Evolutionary conservation across 768 basidiomycete genomes (phyloP), one percentile per base, ranked within the genome.

Genomic region (Boletus edulis): DNA sequence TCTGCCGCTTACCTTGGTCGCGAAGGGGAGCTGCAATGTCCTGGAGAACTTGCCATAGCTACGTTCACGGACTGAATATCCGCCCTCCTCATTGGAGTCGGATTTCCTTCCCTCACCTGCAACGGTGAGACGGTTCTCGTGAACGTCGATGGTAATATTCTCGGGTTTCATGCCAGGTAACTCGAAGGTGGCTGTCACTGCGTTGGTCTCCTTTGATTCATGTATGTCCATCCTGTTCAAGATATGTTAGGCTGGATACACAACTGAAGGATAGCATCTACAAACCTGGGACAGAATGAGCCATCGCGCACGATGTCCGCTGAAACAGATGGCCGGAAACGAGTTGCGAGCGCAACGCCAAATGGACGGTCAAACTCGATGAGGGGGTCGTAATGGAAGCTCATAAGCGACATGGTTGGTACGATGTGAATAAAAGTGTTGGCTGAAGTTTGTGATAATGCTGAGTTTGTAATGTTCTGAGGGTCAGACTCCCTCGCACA

Each of bases 81-180:
- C 73, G 9, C 55, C 54, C 52, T 76, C 71, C 3, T 75, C 74
- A 22, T 63, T 62, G 5, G 75, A 66, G 1, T 62, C 41, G 2
- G 75, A 68, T 35, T 35, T 14, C 34, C 12, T 35, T 5, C 6
- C 38, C 38, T 39, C 38, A 13, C 38, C 17, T 8, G 38, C 7
- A 39, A 39, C 8, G 9, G n/a, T 39, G 17, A 85, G 67, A 38
- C 71, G 74, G 55, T 75, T 72, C 55, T 79, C 73, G 39, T 75
- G 74, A 24, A 82, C 63, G 50, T 82, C 76, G 49, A 84, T 77
- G 42, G 67, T 60, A 45, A 83, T 71, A 45, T 76, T 71, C 41
- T 79, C 76, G 47, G 81, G 76, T 51, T 72, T 78, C 49, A 83
- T 63, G 5, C 83, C 81, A 5, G 83, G 83, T 2, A 82, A 66